These are phyloP conservation scores for Penicillium arizonense DNA, from an alignment of 495 filamentous ascomycete species.

Conservation along the genomic window DNA sequence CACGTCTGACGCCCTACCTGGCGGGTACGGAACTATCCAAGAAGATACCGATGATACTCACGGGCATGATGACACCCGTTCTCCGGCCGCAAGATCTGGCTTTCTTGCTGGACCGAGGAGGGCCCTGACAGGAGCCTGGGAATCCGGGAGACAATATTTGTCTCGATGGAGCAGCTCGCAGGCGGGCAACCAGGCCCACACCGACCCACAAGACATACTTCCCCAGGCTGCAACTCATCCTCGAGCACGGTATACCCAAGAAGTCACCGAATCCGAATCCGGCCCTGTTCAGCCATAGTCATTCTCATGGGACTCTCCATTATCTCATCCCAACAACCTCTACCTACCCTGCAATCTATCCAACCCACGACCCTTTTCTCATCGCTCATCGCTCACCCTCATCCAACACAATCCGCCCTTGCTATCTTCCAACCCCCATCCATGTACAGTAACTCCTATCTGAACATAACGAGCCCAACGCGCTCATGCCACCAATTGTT, in stretches of 20 bases:
- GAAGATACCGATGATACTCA: constrained; percentile 11
- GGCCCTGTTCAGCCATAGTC: constrained; percentile 1
- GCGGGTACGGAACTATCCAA: constrained; percentile 32
- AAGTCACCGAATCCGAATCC: not conserved
- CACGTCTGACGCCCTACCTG: not conserved
- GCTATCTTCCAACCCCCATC: not conserved
- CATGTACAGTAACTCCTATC: constrained; percentile 1
- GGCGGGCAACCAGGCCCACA: constrained; percentile 13
- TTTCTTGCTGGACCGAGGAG: constrained; percentile 38
- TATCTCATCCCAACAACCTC: not conserved
- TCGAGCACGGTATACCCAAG: not conserved
- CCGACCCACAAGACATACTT: constrained; percentile 11
- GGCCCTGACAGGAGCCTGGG: constrained; percentile 25
- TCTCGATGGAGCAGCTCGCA: constrained; percentile 24
- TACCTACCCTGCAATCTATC: not conserved
- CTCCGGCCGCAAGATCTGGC: not conserved
- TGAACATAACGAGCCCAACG: not conserved
- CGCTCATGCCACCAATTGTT: not conserved
- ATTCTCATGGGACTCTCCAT: not conserved
- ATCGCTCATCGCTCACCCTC: not conserved
- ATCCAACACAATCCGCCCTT: not conserved
- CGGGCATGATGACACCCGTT: not conserved
- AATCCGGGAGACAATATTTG: constrained; percentile 26
- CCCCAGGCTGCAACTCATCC: constrained; percentile 8
- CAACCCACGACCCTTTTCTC: not conserved